These are phyloP conservation scores for Cercospora beticola DNA, from an alignment of 2,329 filamentous ascomycete genomes.

Conservation along the genomic window DNA sequence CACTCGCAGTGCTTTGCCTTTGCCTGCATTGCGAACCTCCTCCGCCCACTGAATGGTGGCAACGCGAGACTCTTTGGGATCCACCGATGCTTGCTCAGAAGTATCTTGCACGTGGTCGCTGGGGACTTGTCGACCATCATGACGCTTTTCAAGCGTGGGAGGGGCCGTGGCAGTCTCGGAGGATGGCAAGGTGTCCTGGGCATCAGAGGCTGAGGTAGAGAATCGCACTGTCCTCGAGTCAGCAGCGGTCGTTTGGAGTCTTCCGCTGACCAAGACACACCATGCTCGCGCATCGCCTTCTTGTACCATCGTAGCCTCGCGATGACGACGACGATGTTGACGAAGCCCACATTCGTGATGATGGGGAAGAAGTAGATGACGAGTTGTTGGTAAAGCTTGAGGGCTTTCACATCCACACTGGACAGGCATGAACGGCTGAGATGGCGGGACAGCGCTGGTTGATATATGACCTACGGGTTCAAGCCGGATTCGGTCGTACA, in stretches of 20 bases:
- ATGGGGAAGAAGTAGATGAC: slow-evolving; percentile 53
- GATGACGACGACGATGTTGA: slow-evolving; percentile 53
- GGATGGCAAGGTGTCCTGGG: neutral
- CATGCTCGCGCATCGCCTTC: slow-evolving; percentile 39
- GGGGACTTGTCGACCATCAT: neutral
- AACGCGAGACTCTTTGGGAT: neutral
- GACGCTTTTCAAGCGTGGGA: neutral
- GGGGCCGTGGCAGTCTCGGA: neutral
- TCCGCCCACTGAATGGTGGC: neutral
- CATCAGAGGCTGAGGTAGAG: neutral
- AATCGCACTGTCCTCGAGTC: neutral
- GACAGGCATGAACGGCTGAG: neutral
- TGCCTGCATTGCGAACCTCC: neutral
- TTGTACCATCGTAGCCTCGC: slow-evolving; percentile 53
- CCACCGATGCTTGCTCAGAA: neutral
- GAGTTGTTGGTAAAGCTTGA: slow-evolving; percentile 54
- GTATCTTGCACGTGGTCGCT: neutral
- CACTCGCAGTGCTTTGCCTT: neutral
- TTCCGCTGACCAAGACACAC: neutral
- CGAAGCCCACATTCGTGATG: slow-evolving; percentile 50
- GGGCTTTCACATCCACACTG: slow-evolving; percentile 52
- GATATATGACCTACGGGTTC: slow-evolving; percentile 45
- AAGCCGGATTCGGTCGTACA: slow-evolving; percentile 53
- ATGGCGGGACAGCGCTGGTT: neutral
- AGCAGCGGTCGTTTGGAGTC: neutral